phyloP scores from a whole-genome alignment of 257 asterid species.

The Capsicum pubescens region DNA sequence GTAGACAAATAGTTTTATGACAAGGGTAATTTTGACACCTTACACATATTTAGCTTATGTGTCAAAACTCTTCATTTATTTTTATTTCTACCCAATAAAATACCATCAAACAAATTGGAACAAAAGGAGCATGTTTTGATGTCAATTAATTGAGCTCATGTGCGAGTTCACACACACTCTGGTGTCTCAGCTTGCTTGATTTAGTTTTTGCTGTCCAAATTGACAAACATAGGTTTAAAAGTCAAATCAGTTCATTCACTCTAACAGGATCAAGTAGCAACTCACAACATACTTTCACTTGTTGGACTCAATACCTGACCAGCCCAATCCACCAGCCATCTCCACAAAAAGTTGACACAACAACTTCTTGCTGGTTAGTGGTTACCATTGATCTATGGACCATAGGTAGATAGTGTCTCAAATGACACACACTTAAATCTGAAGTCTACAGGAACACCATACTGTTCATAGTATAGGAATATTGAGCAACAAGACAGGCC shows the following conservation, averaged over 20 bases:
- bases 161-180: neutral
- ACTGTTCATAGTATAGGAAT: neutral
- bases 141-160: neutral
- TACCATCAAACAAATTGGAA: neutral
- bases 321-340: neutral
- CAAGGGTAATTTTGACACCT: neutral
- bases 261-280: neutral
- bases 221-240: neutral
- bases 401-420: constrained; percentile 6
- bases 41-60: neutral
- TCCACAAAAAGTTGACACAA: neutral
- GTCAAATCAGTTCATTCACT: neutral
- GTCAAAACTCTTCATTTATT: neutral
- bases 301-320: neutral
- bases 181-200: neutral
- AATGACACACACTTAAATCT: neutral
- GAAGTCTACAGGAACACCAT: neutral
- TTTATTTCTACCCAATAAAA: neutral
- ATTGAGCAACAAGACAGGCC: neutral
- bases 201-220: neutral
- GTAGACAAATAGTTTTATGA: neutral
- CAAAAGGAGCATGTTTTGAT: neutral
- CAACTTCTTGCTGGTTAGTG: constrained; percentile 6
- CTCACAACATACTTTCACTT: neutral
- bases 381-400: neutral